A percentile compares a stretch with the other conserved stretches of the same genome.
Evolutionary conservation across 371 early-diverging fungal species (phyloP).

Genomic region (Haplosporangium sp.): DNA sequence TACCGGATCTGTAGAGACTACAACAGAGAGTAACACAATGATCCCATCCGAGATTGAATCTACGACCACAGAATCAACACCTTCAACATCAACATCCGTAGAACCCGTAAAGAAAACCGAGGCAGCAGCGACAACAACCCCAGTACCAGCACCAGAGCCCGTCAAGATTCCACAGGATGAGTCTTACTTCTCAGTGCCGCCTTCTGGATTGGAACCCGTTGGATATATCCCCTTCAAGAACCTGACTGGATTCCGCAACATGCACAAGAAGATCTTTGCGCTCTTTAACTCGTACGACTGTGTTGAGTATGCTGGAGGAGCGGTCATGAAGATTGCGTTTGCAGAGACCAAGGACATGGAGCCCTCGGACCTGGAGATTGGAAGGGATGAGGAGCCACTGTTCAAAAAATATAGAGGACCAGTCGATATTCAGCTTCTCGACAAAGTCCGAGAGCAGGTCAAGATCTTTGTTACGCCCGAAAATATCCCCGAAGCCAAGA

Average conservation of each 20-base stretch:
- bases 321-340: conserved; percentile 67
- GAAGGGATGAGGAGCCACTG: conserved; percentile 62
- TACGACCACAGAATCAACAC: background rate
- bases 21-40: conserved; percentile 5
- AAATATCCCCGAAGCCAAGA: conserved; percentile 35
- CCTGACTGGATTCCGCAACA: conserved; percentile 73
- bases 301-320: conserved; percentile 66
- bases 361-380: conserved; percentile 63
- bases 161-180: conserved; percentile 48
- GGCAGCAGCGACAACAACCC: conserved; percentile 4
- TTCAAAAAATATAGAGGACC: conserved; percentile 50
- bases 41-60: conserved; percentile 1
- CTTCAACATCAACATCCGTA: conserved; percentile 4
- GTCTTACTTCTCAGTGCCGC: conserved; percentile 60
- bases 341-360: conserved; percentile 64
- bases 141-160: conserved; percentile 5
- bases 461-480: conserved; percentile 43
- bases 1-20: conserved; percentile 25
- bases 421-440: conserved; percentile 39
- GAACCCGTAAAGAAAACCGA: conserved; percentile 15
- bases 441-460: conserved; percentile 45
- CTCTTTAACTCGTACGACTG: conserved; percentile 70
- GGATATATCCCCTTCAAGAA: conserved; percentile 76
- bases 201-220: conserved; percentile 64
- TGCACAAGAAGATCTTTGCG: conserved; percentile 69